Evolutionary conservation across 176 grass and related monocot species (phyloP), one percentile per base, ranked within the genome.

Genomic region (Raddia guianensis): DNA sequence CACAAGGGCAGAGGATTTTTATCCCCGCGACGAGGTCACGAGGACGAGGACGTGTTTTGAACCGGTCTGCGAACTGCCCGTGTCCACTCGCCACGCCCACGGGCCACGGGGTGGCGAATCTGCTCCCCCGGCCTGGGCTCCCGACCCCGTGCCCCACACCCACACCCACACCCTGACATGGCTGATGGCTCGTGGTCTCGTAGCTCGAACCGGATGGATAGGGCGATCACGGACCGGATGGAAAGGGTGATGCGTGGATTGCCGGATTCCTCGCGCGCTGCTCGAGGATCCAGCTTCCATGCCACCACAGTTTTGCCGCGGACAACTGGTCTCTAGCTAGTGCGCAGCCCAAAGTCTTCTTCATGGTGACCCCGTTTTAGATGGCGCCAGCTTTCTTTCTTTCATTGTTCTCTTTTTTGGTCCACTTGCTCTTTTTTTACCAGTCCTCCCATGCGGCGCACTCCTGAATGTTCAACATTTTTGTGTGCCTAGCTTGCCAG

Each of bases 281-380:
- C 79, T 18, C 16, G 8, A 12, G 19, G 15, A 12, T 40, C 19
- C 68, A 7, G 37, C 79, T 79, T 86, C 70, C 74, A 48, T 75
- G 62, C 34, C 37, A 40, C 37, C 85, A 73, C 18, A 6, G 37
- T 16, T 78, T 81, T 57, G 59, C 86, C 57, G 83, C 61, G 60
- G 90, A 75, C 90, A 89, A 73, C 87, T 89, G 80, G 43, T 47
- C 53, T 76, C 49, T 3, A 48, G 72, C 87, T 18, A 46, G 46
- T 81, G 66, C 57, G 55, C 20, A 13, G 7, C 40, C 20, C 14
- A 2, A 47, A 46, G 53, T 27, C 63, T 62, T 81, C 35, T 4
- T 12, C 10, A 20, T 43, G 73, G 43, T 69, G 0, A 20, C 44
- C 40, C 44, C 49, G 37, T 55, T 46, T 47, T 53, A 34, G 37